Evolutionary conservation across 2,329 filamentous ascomycete species (phyloP), one percentile per base, ranked within the genome.

Genomic region (Colletotrichum spinosum): DNA sequence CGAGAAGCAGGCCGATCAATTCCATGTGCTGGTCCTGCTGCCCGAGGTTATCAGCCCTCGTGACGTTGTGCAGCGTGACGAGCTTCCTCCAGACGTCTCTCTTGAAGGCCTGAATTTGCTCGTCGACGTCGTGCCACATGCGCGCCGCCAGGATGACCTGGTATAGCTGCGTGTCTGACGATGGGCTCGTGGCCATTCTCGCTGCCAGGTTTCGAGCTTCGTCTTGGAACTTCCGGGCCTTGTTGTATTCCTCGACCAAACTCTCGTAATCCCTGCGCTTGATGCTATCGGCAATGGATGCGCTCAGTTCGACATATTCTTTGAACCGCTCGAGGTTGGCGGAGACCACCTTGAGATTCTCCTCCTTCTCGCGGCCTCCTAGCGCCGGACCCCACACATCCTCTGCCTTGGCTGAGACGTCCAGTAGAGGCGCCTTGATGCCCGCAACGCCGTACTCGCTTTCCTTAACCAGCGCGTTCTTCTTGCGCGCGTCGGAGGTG

Each of bases 371-470:
- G 35, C 93, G 89, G 4, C 96, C 96, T 53, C 94, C 93, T 42
- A 99, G 79, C 1, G 96, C 95, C 2, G 96, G 96, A 0, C 96
- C 96, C 94, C 97, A 99, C 8, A 99, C 92, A 73, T 99, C 96
- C 77, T 98, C 94, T 0, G 95, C 96, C 77, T 97, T 97, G 67
- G 94, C 92, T 1, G 93, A 93, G 10, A 97, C 93, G 72, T 98
- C 96, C 9, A 96, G 84, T 59, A 99, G 82, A 15, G 96, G 95
- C 1, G 85, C 87, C 75, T 97, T 97, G 77, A 99, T 97, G 10
- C 93, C 94, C 73, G 91, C 83, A 8, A 97, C 90, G 55, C 94
- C 94, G 73, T 94, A 97, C 72, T 97, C 94, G 71, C 93, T 97
- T 79, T 97, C 95, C 77, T 97, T 97, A 44, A 91, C 86, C 51